Evolutionary conservation across 768 basidiomycete genomes (phyloP), one percentile per base, ranked within the genome.

Genomic region (Podaxis sp.): DNA sequence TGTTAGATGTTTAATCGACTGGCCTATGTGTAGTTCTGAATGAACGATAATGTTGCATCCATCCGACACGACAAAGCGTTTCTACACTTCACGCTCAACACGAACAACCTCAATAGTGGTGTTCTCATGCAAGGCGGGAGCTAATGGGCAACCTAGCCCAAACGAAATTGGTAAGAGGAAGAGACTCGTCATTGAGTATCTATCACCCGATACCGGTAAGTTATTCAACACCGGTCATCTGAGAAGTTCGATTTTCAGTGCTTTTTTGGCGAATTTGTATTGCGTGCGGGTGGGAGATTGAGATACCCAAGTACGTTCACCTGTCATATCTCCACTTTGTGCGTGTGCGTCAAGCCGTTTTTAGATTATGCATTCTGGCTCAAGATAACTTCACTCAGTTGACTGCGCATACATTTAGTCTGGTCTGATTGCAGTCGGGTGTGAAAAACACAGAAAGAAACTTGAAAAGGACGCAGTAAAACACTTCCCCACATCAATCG

Each of bases 181-280:
- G 77, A 91, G 85, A 56, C 77, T 91, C 64, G 73, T 96, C 67
- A 82, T 96, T 69, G 96, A 98, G 75, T 99, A 93, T 76, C 96
- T 95, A 1, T 93, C 92, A 1, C 95, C 96, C 15, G 98, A 99
- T 72, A 98, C 98, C 68, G 96, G 96, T n/a, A 99, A 99, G 73
- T 90, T 90, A 4, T 99, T 99, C 86, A 96, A 99, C 69, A 95
- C 97, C 56, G 96, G 96, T 11, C 96, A 98, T 75, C 77, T 99
- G 64, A 85, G 96, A 40, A 95, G 93, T 58, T 99, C 96, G 20
- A 99, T 99, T 74, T 96, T 99, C 71, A 96, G 96, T 17, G 90
- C 93, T 0, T 97, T 97, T 79, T 76, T 98, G 63, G 80, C 85
- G 11, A 98, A 98, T 76, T 69, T 98, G 48, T 96, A 99, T 81